Percentiles rank a stretch among this genome's conserved stretches.
phyloP scores from a whole-genome alignment of 2,329 filamentous ascomycete genomes.

The Colletotrichum noveboracense region DNA sequence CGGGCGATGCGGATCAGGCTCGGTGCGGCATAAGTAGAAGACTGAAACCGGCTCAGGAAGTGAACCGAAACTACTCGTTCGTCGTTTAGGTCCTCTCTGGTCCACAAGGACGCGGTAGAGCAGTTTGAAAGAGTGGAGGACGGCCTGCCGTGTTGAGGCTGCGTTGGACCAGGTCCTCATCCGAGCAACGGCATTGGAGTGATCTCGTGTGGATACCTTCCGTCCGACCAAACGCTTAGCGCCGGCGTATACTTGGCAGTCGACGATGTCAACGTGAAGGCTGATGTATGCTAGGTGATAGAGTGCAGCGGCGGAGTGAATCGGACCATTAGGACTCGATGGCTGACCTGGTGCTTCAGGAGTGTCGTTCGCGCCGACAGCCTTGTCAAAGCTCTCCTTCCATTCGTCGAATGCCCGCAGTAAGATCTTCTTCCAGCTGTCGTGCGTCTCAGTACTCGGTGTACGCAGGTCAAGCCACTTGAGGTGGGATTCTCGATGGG shows the following conservation, averaged over 20 bases:
- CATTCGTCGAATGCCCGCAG: slow-evolving; percentile 85
- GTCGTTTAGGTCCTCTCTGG: slow-evolving; percentile 43
- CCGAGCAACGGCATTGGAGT: slow-evolving; percentile 72
- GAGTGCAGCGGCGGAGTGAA: slow-evolving; percentile 80
- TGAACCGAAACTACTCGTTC: slow-evolving; percentile 20
- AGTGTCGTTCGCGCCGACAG: slow-evolving; percentile 49
- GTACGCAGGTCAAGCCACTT: slow-evolving; percentile 75
- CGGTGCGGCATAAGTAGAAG: slow-evolving; percentile 76
- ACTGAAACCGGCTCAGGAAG: slow-evolving; percentile 38
- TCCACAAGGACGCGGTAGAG: slow-evolving; percentile 75
- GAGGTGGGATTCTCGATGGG: slow-evolving; percentile 83
- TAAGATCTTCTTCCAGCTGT: slow-evolving; percentile 80
- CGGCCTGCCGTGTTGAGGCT: slow-evolving; percentile 77
- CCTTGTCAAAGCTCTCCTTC: slow-evolving; percentile 83
- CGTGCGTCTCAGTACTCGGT: slow-evolving; percentile 64
- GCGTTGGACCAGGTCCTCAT: slow-evolving; percentile 83
- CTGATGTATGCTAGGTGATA: slow-evolving; percentile 90
- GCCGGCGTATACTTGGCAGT: slow-evolving; percentile 88
- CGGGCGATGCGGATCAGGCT: slow-evolving; percentile 82
- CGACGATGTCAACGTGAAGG: slow-evolving; percentile 86
- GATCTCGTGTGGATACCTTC: slow-evolving; percentile 78
- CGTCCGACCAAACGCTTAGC: slow-evolving; percentile 79
- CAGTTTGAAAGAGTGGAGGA: slow-evolving; percentile 84
- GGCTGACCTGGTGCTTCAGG: slow-evolving; percentile 50
- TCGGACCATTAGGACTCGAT: slow-evolving; percentile 64